phyloP scores from a whole-genome alignment of 1,284 basidiomycete genomes.

The Termitomyces sp. region DNA sequence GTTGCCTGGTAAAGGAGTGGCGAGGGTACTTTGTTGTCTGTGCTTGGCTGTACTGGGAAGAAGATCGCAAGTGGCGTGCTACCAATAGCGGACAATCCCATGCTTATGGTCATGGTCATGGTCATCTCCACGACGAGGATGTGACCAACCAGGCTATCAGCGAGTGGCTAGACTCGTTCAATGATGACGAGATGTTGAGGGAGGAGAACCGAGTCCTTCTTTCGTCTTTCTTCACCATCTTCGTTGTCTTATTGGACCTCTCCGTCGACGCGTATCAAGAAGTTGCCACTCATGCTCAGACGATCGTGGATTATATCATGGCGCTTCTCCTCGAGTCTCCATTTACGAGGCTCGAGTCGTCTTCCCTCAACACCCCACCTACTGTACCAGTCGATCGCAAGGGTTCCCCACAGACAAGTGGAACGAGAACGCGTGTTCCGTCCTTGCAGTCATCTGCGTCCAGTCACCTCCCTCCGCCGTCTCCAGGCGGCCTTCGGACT shows the following conservation, averaged over 20 bases:
- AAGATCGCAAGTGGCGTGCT: conserved; percentile 60
- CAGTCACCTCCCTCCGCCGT: conserved; percentile 34
- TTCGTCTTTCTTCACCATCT: conserved; percentile 91
- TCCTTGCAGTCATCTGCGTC: conserved; percentile 47
- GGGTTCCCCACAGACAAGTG: conserved; percentile 27
- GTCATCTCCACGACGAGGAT: conserved; percentile 47
- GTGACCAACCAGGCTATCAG: conserved; percentile 67
- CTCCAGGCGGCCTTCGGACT: conserved; percentile 37
- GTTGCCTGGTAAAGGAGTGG: conserved; percentile 94
- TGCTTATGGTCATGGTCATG: neutral
- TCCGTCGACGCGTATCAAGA: conserved; percentile 92
- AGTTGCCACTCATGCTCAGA: conserved; percentile 86
- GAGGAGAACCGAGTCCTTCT: conserved; percentile 82
- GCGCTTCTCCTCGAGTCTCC: conserved; percentile 87
- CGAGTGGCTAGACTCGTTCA: conserved; percentile 70
- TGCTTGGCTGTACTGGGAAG: conserved; percentile 94
- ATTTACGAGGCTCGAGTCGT: conserved; percentile 68
- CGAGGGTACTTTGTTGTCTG: conserved; percentile 93
- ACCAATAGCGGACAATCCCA: conserved; percentile 31
- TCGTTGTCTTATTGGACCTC: conserved; percentile 84
- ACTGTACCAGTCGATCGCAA: conserved; percentile 34
- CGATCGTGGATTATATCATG: conserved; percentile 89
- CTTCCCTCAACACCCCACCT: conserved; percentile 54
- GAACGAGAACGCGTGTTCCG: conserved; percentile 44
- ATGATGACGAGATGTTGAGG: conserved; percentile 61